Evolutionary conservation across 768 basidiomycete genomes (phyloP).

Genomic region (Sporobolomyces roseus): DNA sequence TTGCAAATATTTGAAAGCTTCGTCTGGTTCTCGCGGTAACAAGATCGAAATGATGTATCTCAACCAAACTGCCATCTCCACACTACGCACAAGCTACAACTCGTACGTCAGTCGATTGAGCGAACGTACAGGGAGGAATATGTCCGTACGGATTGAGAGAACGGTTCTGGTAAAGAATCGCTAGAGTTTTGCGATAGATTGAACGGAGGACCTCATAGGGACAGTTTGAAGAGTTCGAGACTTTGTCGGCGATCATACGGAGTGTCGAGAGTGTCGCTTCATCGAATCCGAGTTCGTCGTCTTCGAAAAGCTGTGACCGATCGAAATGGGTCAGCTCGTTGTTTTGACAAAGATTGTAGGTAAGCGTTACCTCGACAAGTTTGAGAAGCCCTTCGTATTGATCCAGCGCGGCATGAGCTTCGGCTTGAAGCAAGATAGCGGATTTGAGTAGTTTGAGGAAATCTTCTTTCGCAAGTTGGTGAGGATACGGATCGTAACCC

Average conservation of each 20-base stretch:
- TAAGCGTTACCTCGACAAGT: neutral
- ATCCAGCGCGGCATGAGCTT: neutral
- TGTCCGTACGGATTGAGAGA: slow-evolving; percentile 1
- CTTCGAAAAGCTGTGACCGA: neutral
- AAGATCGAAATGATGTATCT: neutral
- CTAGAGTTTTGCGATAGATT: slow-evolving; percentile 8
- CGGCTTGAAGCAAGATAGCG: neutral
- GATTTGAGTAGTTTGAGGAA: neutral
- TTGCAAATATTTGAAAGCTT: slow-evolving; percentile 7
- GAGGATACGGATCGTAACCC: neutral
- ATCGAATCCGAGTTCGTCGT: too few species aligned
- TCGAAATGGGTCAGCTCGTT: too few species aligned
- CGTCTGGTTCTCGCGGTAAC: neutral
- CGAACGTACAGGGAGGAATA: neutral
- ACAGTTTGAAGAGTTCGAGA: neutral
- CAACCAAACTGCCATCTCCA: slow-evolving; percentile 5
- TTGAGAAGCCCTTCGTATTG: neutral
- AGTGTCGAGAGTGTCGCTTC: neutral
- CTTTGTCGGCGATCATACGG: neutral
- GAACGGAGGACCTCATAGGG: neutral
- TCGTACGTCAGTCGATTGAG: too few species aligned
- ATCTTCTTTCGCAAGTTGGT: neutral
- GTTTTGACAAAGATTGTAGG: too few species aligned
- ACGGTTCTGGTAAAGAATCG: neutral
- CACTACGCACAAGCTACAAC: too few species aligned